Percentiles rank a stretch among this genome's conserved stretches.
Evolutionary conservation across 345 rosid species (phyloP).

Genomic region (Citrus sinensis): DNA sequence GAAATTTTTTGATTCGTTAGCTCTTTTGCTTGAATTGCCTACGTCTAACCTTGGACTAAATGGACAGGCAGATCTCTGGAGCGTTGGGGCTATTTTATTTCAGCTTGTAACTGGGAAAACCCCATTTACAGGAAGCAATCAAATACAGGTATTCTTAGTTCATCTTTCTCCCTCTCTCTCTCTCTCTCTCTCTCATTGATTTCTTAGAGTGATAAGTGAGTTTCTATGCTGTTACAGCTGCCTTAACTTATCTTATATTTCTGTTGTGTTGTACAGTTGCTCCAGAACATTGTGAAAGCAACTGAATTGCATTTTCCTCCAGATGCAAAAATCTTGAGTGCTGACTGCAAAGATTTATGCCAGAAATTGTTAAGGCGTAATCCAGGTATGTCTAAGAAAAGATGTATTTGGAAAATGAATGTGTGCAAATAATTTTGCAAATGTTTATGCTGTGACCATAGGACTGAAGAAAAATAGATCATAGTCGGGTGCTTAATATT

Average conservation of each 20-base stretch:
- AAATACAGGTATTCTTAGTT: constrained; percentile 60
- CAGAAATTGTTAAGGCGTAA: constrained; percentile 77
- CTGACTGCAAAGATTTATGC: constrained; percentile 82
- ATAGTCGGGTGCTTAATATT: neutral
- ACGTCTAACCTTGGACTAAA: constrained; percentile 40
- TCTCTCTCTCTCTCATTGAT: neutral
- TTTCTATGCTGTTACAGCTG: neutral
- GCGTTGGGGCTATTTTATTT: constrained; percentile 93
- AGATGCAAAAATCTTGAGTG: constrained; percentile 53
- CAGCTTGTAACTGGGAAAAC: constrained; percentile 95
- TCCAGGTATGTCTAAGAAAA: constrained; percentile 60
- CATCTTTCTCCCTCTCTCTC: neutral
- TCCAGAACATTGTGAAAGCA: constrained; percentile 81
- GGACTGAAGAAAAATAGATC: neutral
- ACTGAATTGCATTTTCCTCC: constrained; percentile 75
- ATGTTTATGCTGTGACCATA: neutral
- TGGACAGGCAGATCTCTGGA: constrained; percentile 99
- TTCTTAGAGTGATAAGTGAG: neutral
- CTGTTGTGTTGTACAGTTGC: constrained; percentile 59
- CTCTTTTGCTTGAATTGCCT: constrained; percentile 10
- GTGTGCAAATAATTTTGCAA: neutral
- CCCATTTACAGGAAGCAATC: constrained; percentile 90
- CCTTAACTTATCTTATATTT: constrained; percentile 13
- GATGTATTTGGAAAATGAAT: neutral
- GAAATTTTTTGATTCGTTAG: neutral